Base-by-base conservation (phyloP, 352 stramenopile genomes). In the Globisporangium nagaii region DNA sequence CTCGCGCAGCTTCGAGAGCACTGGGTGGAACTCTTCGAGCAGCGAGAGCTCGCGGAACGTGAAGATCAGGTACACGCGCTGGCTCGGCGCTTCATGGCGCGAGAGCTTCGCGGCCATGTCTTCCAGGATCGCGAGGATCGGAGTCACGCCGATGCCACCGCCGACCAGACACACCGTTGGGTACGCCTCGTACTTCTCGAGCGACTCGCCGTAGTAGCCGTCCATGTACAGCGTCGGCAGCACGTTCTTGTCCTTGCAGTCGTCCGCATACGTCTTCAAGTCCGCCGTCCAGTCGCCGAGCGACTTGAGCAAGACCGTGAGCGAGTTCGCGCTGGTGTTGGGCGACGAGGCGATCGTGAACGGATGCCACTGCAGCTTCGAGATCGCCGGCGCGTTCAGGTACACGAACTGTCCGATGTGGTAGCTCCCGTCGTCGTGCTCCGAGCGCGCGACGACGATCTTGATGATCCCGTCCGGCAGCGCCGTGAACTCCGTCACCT, bases 281-380 rank as follows among this genome's bases (percentile, higher is more conserved):
- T 63, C 39, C 0, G 46, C 12, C 1, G 70, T 75, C 72, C 72
- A 83, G 44, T 73, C 49, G 2, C 72, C 72, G 11, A 79, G 62
- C 10, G 69, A 64, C 44, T 79, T 79, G 50, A 75, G 22, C 30
- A 73, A 28, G 17, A 81, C 45, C 4, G 70, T 84, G 19, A 84
- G 45, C 0, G 57, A 58, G 24, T 30, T 53, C 13, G 60, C 22
- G 31, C 36, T 66, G 0, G 46, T 30, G 1, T 39, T 42, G 3
- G 72, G 73, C n/a, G 73, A 76, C 11, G 70, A 79, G 6, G 58
- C 63, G 25, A 84, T 64, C 12, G 68, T 79, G 56, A 84, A 76
- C 13, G 71, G 55, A 40, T 84, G 73, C 73, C 71, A 84, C 56
- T 84, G 68, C 3, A 71, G 53, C 60, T 73, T 79, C 19, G 71